Base-by-base conservation (phyloP, 768 basidiomycete genomes). In the Crucibulum laeve region DNA sequence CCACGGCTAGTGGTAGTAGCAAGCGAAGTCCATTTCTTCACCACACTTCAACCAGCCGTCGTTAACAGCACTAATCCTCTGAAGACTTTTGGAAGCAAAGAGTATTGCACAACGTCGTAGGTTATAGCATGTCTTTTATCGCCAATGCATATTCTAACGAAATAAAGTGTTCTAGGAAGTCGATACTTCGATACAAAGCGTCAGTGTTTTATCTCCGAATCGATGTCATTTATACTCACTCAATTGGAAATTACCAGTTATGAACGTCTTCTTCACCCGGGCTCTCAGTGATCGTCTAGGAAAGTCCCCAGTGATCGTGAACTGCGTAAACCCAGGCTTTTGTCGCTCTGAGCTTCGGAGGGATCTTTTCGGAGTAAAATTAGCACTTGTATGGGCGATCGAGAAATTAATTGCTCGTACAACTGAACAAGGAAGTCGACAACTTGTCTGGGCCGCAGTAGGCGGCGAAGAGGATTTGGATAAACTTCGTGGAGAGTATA, bases 321-420 rank as follows among this genome's bases (percentile, higher is more conserved):
- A 66, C 44, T 36, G 58, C n/a, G 65, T 70, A 13, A 68, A 68
- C 35, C 75, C 74, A n/a, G 73, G 72, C 3, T 70, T 62, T 44
- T 74, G 71, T 50, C 40, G 57, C 28, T 72, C 70, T 1, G 58
- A 64, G 21, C 51, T 75, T 3, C 53, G 55, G 0, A 51, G 59
- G 13, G 47, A 48, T 4, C 24, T 66, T 2, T 47, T 42, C 5
- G 55, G 54, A 0, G 3, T 57, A 15, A 22, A 40, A 21, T 40
- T 52, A 2, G 44, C 52, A 47, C n/a, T 66, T 4, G 52, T 69
- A 54, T n/a, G n/a, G n/a, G n/a, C n/a, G n/a, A n/a, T n/a, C n/a
- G 61, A 68, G 34, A 54, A 44, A 6, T 14, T 59, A 1, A 14
- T 77, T 0, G 71, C 67, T 2, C 60, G 59, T 14, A 57, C 70